Evolutionary conservation across 352 stramenopile species (phyloP).

Genomic region (Phytopythium boreale): DNA sequence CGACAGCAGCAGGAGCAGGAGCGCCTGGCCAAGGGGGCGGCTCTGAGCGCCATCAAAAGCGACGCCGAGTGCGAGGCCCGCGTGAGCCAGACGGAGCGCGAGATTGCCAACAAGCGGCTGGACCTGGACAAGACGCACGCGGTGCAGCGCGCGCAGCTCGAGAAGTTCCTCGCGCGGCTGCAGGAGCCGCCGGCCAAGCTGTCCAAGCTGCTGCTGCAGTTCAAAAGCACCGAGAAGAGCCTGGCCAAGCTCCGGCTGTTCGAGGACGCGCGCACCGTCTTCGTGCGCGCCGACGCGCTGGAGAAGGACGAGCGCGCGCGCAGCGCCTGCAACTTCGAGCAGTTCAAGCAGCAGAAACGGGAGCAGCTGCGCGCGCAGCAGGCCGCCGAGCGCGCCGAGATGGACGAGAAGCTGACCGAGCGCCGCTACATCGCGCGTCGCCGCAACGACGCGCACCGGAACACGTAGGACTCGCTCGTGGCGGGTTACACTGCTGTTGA

Average conservation of each 20-base stretch:
- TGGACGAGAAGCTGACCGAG: slow-evolving; percentile 68
- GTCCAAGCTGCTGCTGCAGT: slow-evolving; percentile 62
- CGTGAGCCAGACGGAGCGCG: slow-evolving; percentile 25
- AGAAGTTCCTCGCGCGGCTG: slow-evolving; percentile 54
- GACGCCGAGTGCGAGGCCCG: slow-evolving; percentile 31
- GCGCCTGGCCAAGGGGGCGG: slow-evolving; percentile 45
- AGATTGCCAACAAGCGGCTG: slow-evolving; percentile 42
- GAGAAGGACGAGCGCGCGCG: slow-evolving; percentile 50
- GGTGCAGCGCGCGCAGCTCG: slow-evolving; percentile 57
- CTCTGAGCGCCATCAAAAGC: slow-evolving; percentile 34
- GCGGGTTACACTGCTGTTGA: background rate
- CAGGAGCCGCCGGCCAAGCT: slow-evolving; percentile 65
- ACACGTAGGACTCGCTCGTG: slow-evolving; percentile 33
- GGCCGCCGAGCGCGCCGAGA: slow-evolving; percentile 45
- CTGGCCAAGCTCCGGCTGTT: slow-evolving; percentile 57
- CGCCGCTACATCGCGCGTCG: slow-evolving; percentile 67
- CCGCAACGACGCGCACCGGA: slow-evolving; percentile 50
- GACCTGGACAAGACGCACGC: slow-evolving; percentile 59
- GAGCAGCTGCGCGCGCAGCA: slow-evolving; percentile 50
- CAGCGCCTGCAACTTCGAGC: slow-evolving; percentile 48
- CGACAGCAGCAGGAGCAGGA: slow-evolving; percentile 45
- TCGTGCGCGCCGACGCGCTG: slow-evolving; percentile 47
- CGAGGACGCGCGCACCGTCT: slow-evolving; percentile 76
- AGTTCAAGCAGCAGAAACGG: slow-evolving; percentile 57
- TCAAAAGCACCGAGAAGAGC: slow-evolving; percentile 72